Conservation (phyloP, 768 basidiomycete species). For the Dioszegia crocea region DNA sequence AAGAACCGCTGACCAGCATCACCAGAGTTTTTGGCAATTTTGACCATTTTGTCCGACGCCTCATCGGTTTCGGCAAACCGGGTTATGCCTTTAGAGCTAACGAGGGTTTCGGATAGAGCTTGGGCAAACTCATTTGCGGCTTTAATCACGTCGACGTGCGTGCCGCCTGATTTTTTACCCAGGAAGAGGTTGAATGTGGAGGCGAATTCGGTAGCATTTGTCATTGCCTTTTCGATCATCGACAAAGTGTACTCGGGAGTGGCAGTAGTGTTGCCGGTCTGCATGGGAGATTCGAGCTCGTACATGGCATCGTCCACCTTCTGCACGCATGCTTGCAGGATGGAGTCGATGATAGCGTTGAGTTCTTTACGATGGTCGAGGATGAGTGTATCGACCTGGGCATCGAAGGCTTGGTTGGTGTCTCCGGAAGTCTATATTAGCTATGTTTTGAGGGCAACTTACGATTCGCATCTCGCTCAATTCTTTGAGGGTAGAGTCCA, state of each 20-base stretch:
- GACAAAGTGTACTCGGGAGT: slow-evolving; percentile 97
- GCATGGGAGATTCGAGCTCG: slow-evolving; percentile 92
- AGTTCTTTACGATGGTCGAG: slow-evolving; percentile 96
- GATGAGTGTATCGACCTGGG: slow-evolving; percentile 95
- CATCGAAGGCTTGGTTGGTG: slow-evolving; percentile 82
- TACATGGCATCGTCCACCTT: slow-evolving; percentile 97
- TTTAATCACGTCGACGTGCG: slow-evolving; percentile 97
- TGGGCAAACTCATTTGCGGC: slow-evolving; percentile 95
- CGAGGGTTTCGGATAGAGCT: slow-evolving; percentile 80
- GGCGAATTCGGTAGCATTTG: slow-evolving; percentile 93
- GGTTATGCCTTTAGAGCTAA: slow-evolving; percentile 92
- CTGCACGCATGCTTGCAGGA: slow-evolving; percentile 89
- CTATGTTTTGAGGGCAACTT: slow-evolving; percentile 19
- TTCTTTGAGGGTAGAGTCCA: slow-evolving; percentile 86
- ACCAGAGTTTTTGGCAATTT: slow-evolving; percentile 76
- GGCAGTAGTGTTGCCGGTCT: slow-evolving; percentile 91
- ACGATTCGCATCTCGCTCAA: slow-evolving; percentile 83
- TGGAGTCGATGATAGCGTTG: slow-evolving; percentile 97
- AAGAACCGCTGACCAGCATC: slow-evolving; percentile 87
- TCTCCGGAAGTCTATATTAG: slow-evolving; percentile 68
- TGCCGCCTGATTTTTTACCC: slow-evolving; percentile 73
- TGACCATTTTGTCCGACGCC: slow-evolving; percentile 81
- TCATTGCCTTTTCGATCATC: slow-evolving; percentile 94
- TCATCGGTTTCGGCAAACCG: slow-evolving; percentile 87
- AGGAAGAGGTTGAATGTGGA: slow-evolving; percentile 88